Conservation (phyloP, 2,329 filamentous ascomycete species). For the Neonectria sp. region DNA sequence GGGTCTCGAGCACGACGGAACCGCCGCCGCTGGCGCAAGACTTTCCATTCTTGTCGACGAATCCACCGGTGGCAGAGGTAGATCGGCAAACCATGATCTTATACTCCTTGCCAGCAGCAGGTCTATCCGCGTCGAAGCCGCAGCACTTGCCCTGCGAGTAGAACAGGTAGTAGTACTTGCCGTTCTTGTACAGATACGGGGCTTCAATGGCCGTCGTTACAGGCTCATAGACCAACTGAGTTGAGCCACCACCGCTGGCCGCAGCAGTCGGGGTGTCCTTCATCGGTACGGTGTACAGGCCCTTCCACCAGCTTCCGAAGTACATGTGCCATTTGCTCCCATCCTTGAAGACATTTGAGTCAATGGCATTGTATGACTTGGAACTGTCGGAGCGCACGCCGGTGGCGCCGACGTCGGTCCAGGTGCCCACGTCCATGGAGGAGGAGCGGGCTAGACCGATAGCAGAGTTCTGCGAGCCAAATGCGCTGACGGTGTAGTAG, state of each 20-base stretch:
- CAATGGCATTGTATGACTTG: slow-evolving; percentile 73
- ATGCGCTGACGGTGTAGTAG: slow-evolving; percentile 77
- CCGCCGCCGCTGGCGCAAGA: slow-evolving; percentile 73
- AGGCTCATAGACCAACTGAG: slow-evolving; percentile 53
- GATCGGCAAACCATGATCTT: slow-evolving; percentile 76
- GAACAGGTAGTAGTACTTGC: slow-evolving; percentile 75
- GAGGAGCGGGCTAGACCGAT: slow-evolving; percentile 69
- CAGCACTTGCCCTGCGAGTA: slow-evolving; percentile 75
- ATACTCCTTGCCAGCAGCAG: slow-evolving; percentile 73
- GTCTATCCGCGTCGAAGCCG: slow-evolving; percentile 65
- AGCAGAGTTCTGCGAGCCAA: slow-evolving; percentile 72
- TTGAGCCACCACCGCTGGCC: slow-evolving; percentile 45
- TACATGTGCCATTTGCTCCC: slow-evolving; percentile 65
- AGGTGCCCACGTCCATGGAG: slow-evolving; percentile 67
- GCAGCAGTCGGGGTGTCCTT: slow-evolving; percentile 50
- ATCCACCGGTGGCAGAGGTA: slow-evolving; percentile 64
- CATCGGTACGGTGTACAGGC: slow-evolving; percentile 73
- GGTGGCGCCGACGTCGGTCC: slow-evolving; percentile 71
- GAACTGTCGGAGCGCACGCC: slow-evolving; percentile 64
- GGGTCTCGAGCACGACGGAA: slow-evolving; percentile 71
- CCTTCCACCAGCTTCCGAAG: slow-evolving; percentile 79
- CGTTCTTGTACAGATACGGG: slow-evolving; percentile 68
- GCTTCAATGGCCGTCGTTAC: slow-evolving; percentile 71
- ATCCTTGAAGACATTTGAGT: slow-evolving; percentile 65
- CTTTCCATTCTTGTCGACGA: slow-evolving; percentile 70